Conservation (phyloP, 768 basidiomycete genomes). For the Xerocomus spinulosus region DNA sequence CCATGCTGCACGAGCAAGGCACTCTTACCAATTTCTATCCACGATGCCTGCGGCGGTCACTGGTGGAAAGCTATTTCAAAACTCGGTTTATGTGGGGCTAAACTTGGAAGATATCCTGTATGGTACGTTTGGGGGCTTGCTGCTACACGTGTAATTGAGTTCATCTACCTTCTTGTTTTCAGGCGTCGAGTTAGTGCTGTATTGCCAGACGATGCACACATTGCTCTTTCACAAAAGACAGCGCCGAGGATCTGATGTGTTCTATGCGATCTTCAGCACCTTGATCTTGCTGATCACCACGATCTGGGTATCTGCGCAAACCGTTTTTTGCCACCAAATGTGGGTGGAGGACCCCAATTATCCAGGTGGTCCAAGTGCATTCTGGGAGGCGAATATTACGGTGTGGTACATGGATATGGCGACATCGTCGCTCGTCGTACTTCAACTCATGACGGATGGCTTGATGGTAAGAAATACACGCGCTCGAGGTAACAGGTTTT, state of each 20-base stretch:
- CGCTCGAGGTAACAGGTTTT: neutral
- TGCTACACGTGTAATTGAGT: neutral
- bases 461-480: conserved; percentile 13
- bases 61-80: conserved; percentile 1
- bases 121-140: conserved; percentile 3
- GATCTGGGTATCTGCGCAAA: conserved; percentile 17
- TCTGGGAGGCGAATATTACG: conserved; percentile 7
- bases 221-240: conserved; percentile 1
- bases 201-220: conserved; percentile 11
- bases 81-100: conserved; percentile 10
- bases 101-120: conserved; percentile 16
- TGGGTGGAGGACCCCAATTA: conserved; percentile 28
- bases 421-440: conserved; percentile 16
- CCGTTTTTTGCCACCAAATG: conserved; percentile 20
- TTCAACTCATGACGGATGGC: conserved; percentile 32
- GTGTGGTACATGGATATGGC: conserved; percentile 20
- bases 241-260: conserved; percentile 4
- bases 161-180: neutral
- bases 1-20: neutral
- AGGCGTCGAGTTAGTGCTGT: conserved; percentile 5
- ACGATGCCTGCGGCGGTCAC: neutral
- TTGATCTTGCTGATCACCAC: conserved; percentile 26
- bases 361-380: conserved; percentile 26
- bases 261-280: conserved; percentile 18
- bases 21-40: neutral